Evolutionary conservation across 2,329 filamentous ascomycete genomes (phyloP).

Genomic region (Trematosphaeria pertusa): DNA sequence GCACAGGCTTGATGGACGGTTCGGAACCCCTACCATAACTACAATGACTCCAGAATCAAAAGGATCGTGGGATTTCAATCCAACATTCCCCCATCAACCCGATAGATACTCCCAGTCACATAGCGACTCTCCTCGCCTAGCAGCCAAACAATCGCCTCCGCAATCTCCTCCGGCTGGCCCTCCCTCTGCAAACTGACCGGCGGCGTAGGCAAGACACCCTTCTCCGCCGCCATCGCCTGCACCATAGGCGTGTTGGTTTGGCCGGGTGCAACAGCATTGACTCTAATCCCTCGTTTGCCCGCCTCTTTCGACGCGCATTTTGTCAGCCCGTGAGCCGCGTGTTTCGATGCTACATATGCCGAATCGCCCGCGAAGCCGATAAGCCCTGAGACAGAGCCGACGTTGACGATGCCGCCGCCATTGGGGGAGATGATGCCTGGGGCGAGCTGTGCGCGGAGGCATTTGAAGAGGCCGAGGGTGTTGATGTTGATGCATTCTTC

Average conservation of each 20-base stretch:
- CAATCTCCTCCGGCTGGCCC: conserved; percentile 22
- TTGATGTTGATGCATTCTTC: conserved; percentile 18
- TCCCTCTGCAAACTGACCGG: conserved; percentile 51
- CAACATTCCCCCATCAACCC: conserved; percentile 20
- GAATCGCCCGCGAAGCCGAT: conserved; percentile 17
- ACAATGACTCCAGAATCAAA: too few relatives aligned
- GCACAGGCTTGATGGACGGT: too few relatives aligned
- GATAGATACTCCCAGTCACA: conserved; percentile 18
- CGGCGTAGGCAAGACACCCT: conserved; percentile 10
- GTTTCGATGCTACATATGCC: conserved; percentile 22
- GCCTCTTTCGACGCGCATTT: conserved; percentile 19
- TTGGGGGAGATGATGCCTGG: conserved; percentile 2
- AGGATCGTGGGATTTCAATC: too few relatives aligned
- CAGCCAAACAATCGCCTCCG: conserved; percentile 18
- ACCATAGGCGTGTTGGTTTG: conserved; percentile 21
- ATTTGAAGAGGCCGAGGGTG: conserved; percentile 16
- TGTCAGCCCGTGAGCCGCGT: conserved; percentile 19
- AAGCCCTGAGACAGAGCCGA: conserved; percentile 16
- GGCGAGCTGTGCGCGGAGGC: conserved; percentile 20
- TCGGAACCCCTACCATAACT: too few relatives aligned
- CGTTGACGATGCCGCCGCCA: conserved; percentile 5
- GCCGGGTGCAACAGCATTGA: conserved; percentile 19
- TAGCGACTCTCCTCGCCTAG: conserved; percentile 15
- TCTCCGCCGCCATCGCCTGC: conserved; percentile 10
- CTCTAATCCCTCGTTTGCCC: conserved; percentile 13